These are phyloP conservation scores for Anisodus tanguticus DNA, from an alignment of 257 asterid genomes.

Conservation along the genomic window DNA sequence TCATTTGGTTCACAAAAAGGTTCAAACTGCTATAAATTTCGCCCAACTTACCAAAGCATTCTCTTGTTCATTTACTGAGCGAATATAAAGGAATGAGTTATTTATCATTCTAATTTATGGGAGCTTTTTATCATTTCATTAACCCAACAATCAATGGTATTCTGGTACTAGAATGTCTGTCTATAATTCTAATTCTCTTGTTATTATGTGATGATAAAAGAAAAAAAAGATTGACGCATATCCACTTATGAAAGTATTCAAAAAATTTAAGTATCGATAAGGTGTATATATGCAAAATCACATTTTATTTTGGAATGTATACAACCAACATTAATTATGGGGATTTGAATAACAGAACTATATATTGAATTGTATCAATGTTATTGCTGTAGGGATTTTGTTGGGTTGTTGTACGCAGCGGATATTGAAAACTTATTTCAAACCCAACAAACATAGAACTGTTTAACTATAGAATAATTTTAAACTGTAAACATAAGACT, in stretches of 20 bases:
- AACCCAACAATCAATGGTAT: neutral
- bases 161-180: neutral
- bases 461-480: too few species aligned
- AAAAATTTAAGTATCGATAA: neutral
- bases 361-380: too few species aligned
- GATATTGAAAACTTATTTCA: too few species aligned
- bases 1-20: neutral
- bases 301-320: neutral
- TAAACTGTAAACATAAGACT: too few species aligned
- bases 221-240: neutral
- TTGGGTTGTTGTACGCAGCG: too few species aligned
- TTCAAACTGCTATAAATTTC: neutral
- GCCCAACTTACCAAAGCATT: neutral
- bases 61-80: slow-evolving; percentile 11
- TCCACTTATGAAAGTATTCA: neutral
- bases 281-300: neutral
- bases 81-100: neutral
- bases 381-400: too few species aligned
- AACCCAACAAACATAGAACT: too few species aligned
- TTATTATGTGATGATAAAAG: neutral
- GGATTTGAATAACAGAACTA: too few species aligned
- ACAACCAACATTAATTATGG: neutral
- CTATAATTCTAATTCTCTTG: neutral
- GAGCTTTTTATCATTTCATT: neutral
- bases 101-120: neutral